These are phyloP conservation scores for Neurospora sp. DNA, from an alignment of 495 filamentous ascomycete genomes.

Conservation along the genomic window DNA sequence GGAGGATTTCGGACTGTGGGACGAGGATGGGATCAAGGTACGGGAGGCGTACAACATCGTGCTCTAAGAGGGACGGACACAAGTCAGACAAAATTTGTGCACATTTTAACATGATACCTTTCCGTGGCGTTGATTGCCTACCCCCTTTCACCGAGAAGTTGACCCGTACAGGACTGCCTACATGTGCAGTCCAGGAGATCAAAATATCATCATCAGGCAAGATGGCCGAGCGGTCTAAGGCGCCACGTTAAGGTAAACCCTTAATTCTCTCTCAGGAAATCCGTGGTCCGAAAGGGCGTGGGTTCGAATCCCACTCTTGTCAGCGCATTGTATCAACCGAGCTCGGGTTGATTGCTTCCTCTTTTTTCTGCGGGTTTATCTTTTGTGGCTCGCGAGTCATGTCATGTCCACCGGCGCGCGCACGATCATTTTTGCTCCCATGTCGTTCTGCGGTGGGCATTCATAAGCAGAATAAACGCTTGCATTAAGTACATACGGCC, in stretches of 20 bases:
- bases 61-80: neutral
- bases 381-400: too few relatives aligned
- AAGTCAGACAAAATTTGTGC: neutral
- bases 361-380: too few relatives aligned
- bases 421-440: too few relatives aligned
- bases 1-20: accelerated
- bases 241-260: neutral
- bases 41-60: too few relatives aligned
- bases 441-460: too few relatives aligned
- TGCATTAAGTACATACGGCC: slow-evolving; percentile 28
- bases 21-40: neutral
- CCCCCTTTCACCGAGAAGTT: neutral
- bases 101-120: neutral
- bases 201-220: neutral
- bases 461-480: too few relatives aligned
- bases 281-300: slow-evolving; percentile 30
- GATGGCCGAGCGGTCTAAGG: neutral
- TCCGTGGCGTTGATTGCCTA: neutral
- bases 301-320: slow-evolving; percentile 32
- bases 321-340: slow-evolving; percentile 1
- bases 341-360: too few relatives aligned
- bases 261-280: neutral
- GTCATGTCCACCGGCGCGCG: too few relatives aligned
- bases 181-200: neutral
- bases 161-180: neutral